Base-by-base conservation (phyloP, 495 filamentous ascomycete species). In the Wilcoxina mikolae region DNA sequence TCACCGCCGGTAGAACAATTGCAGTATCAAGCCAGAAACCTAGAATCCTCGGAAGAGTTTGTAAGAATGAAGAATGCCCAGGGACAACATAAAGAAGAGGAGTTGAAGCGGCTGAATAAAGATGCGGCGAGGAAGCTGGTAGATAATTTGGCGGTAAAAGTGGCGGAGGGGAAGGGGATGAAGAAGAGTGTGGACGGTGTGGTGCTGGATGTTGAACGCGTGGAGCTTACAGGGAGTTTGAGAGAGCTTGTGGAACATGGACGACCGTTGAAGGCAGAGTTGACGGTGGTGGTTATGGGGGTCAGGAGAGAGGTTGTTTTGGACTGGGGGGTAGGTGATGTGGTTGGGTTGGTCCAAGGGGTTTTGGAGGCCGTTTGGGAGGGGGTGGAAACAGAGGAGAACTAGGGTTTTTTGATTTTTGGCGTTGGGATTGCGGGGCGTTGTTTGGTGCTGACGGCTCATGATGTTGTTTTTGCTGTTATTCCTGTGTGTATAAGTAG, bases 171-270 rank as follows among this genome's bases (percentile, higher is more conserved):
- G 17, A 51, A 54, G 20, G 48, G 52, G 58, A 26, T 39, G 18
- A 20, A 50, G 18, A 41, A 5, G 9, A 49, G 58, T 12, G 18
- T 58, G 12, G 38, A 35, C 23, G 42, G 42, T 9, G 18, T 45
- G 4, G 4, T 47, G 25, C 47, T 60, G 11, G 54, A 60, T 29
- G 60, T 61, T 28, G 52, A 55, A 11, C 53, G 48, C n/a, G 47
- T 61, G 17, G 59, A 61, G 18, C 35, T 61, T 23, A 31, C 54
- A 9, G 59, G 59, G 11, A 60, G 52, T n/a, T 42, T 61, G 53
- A 56, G 58, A n/a, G 57, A 56, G n/a, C 23, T 61, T n/a, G 54
- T 61, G 7, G 48, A 59, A 20, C 55, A 54, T 7, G 59, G 57
- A 23, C 47, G 45, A 46, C 57, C 57, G 22, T 38, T 61, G 23